Percentiles rank a stretch among this genome's conserved stretches.
Conservation (phyloP, 2,329 filamentous ascomycete species). For the Gremmenia infestans region DNA sequence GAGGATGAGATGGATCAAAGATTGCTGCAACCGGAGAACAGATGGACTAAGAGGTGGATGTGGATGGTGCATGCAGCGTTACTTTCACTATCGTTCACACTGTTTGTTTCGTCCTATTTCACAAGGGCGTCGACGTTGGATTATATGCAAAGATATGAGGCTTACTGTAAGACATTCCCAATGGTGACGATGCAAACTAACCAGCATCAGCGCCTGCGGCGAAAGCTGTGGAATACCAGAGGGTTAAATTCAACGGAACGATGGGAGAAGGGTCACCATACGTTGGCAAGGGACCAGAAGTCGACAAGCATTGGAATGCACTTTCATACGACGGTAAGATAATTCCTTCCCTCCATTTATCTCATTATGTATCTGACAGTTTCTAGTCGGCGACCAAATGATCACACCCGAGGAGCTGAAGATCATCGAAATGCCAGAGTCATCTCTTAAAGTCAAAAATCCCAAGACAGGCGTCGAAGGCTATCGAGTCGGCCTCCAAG, state of each 20-base stretch:
- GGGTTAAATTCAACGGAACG: slow-evolving; percentile 45
- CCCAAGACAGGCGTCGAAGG: slow-evolving; percentile 51
- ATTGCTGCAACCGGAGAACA: slow-evolving; percentile 1
- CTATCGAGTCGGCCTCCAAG: slow-evolving; percentile 49
- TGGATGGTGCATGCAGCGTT: slow-evolving; percentile 26
- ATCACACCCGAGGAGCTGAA: slow-evolving; percentile 49
- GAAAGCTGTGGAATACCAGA: slow-evolving; percentile 44
- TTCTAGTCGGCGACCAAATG: slow-evolving; percentile 55
- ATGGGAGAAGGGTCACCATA: slow-evolving; percentile 41
- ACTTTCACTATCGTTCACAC: slow-evolving; percentile 23
- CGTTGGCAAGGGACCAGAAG: slow-evolving; percentile 50
- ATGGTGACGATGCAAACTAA: slow-evolving; percentile 7
- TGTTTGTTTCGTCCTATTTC: slow-evolving; percentile 25
- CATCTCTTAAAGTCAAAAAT: slow-evolving; percentile 51
- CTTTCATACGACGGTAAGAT: slow-evolving; percentile 42
- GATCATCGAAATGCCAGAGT: slow-evolving; percentile 46
- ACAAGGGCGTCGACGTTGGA: slow-evolving; percentile 25
- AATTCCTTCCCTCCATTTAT: background rate
- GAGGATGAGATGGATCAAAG: slow-evolving; percentile 23
- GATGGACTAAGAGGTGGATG: slow-evolving; percentile 21
- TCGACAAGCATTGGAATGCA: slow-evolving; percentile 53
- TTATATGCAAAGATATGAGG: slow-evolving; percentile 37
- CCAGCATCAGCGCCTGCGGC: slow-evolving; percentile 41
- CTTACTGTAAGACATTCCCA: slow-evolving; percentile 37
- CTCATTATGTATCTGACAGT: slow-evolving; percentile 3